These are phyloP conservation scores for Solanum gandarillasii DNA, from an alignment of 257 asterid genomes.

Conservation along the genomic window DNA sequence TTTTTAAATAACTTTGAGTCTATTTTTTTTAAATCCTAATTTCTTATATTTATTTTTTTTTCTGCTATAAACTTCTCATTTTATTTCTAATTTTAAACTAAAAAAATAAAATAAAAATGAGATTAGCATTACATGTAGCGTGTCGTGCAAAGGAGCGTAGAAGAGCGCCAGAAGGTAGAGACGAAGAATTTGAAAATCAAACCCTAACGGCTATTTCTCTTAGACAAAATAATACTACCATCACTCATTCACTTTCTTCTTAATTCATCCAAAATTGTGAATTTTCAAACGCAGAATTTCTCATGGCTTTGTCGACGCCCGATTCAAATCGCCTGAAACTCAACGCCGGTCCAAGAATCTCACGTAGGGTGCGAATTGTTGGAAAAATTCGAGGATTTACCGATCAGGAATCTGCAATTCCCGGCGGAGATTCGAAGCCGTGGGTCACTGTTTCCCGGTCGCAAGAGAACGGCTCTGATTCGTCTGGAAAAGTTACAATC, in stretches of 20 bases:
- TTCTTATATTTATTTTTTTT: neutral
- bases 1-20: neutral
- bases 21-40: no score
- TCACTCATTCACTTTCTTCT: neutral
- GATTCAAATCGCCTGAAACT: conserved; percentile 11
- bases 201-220: conserved; percentile 1
- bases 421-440: conserved; percentile 18
- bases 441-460: conserved; percentile 39
- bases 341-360: conserved; percentile 4
- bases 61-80: neutral
- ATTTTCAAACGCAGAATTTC: neutral
- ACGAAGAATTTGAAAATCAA: neutral
- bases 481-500: conserved; percentile 23
- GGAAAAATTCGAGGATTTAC: conserved; percentile 49
- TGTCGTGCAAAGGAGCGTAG: neutral
- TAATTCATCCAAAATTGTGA: neutral
- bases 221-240: neutral
- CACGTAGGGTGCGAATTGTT: conserved; percentile 36
- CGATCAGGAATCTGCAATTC: conserved; percentile 25
- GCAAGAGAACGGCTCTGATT: conserved; percentile 12
- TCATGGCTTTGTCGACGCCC: conserved; percentile 24
- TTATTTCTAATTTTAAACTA: neutral
- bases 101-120: neutral
- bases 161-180: neutral
- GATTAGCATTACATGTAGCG: neutral